Evolutionary conservation across 202 grass and related monocot species (phyloP), one percentile per base, ranked within the genome.

Genomic region (Panicum hallii): DNA sequence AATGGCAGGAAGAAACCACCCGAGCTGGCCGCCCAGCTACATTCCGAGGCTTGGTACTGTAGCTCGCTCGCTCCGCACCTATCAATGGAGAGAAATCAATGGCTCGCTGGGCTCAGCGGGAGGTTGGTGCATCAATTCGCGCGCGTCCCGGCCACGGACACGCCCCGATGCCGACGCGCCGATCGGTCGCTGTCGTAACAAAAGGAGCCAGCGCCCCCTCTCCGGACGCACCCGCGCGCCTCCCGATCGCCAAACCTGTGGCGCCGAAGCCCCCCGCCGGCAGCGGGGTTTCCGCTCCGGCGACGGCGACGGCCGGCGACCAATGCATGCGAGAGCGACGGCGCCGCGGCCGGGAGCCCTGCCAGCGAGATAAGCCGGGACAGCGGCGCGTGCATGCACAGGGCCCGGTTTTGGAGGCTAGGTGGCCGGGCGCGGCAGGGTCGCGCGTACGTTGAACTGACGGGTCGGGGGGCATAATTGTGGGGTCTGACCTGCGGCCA

Each of bases 361-460:
- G 7, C 49, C 14, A 48, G 11, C 47, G 32, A 32, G 47, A 15
- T 49, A 4, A 75, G 43, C 23, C 12, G 17, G 68, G 81, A 70
- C 82, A 75, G 77, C 73, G 42, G 0, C 5, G 80, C 79, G 84
- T 83, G 84, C 79, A 28, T 83, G 84, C 41, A 86, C 74, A 86
- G 84, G 54, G 49, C 13, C 84, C 45, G 32, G 83, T 60, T 74
- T 64, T 68, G 70, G 68, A 74, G 49, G 20, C 4, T 52, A 14
- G 22, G 57, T 9, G 17, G 55, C 12, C 11, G 12, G 49, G 9
- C n/a, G 54, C 32, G 65, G 79, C 34, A 66, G 19, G 75, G 58
- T 10, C 75, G 17, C 8, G 41, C 41, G 83, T 81, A 58, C 84
- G 87, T 12, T 70, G 77, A 76, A 85, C 82, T 66, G 64, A 78